Evolutionary conservation across 176 grass and related monocot genomes (phyloP), one percentile per base, ranked within the genome.

Genomic region (Luzula sylvatica): DNA sequence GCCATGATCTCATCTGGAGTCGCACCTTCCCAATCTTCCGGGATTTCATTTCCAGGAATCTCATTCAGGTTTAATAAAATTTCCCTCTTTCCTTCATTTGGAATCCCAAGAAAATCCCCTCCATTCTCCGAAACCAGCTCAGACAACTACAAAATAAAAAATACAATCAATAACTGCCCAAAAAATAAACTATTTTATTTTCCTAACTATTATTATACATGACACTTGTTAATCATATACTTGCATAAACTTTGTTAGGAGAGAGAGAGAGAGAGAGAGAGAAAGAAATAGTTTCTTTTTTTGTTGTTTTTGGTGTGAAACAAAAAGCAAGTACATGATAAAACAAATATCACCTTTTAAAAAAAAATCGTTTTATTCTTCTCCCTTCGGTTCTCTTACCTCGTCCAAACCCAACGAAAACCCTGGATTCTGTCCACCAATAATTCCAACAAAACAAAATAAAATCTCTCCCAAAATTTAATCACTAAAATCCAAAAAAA

Each of bases 1-100:
- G 71, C 82, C 92, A 98, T 75, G 75, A 98, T 77, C 75, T 98
- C 81, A n/a, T 86, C 43, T 0, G 92, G 85, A 6, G 71, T 66
- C 9, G 85, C 68, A 1, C 92, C 92, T 11, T 90, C 92, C 85
- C 78, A 98, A 65, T 90, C 86, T 28, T 98, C 85, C 0, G 78
- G 78, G 20, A 77, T 51, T 61, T 90, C 85, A 1, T 82, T 68
- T 4, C 40, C 78, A 1, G 75, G 78, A 71, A 66, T 75, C 29
- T 83, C 85, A 4, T 80, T 71, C 43, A 98, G 75, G 71, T 71
- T 87, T 6, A 98, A 41, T 16, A 98, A 73, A 40, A 86, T 74
- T 20, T 98, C 72, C 20, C 61, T 76, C 75, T 90, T 90, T 12
- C 65, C 69, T 20, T 83, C 80, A 11, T 58, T 29, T 15, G 81